phyloP scores from a whole-genome alignment of 805 yeast genomes.

The Candida tallmaniae region DNA sequence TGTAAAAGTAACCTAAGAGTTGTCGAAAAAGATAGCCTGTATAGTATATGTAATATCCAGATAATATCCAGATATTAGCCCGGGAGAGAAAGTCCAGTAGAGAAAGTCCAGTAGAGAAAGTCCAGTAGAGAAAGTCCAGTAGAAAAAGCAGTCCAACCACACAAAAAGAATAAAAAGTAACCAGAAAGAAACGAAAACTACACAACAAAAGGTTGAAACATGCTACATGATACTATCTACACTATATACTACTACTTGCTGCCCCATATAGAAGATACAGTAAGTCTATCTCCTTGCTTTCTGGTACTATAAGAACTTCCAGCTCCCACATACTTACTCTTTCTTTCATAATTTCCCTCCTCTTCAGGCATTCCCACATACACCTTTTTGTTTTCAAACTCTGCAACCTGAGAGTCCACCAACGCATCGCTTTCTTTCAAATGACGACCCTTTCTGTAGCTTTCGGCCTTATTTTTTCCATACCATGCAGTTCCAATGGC shows the following conservation, averaged over 20 bases:
- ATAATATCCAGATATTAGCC: too few species aligned
- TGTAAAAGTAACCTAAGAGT: too few species aligned
- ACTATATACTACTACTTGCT: neutral
- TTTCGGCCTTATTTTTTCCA: constrained; percentile 35
- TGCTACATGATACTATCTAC: neutral
- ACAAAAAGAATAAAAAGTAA: too few species aligned
- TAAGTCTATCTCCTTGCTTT: constrained; percentile 50
- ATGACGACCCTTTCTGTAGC: constrained; percentile 31
- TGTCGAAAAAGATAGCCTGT: too few species aligned
- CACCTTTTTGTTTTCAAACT: constrained; percentile 26
- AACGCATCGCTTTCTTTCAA: constrained; percentile 31
- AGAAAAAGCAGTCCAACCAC: too few species aligned
- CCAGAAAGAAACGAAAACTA: neutral
- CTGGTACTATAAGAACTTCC: constrained; percentile 58
- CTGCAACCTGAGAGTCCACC: constrained; percentile 24
- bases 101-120: too few species aligned
- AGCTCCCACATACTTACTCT: constrained; percentile 65
- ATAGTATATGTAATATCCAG: too few species aligned
- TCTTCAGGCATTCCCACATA: constrained; percentile 46
- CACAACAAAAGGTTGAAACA: neutral
- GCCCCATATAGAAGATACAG: constrained; percentile 21
- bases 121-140: too few species aligned
- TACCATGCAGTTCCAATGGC: constrained; percentile 29
- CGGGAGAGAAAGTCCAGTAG: too few species aligned
- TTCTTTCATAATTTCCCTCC: constrained; percentile 37